A percentile compares a stretch with the other conserved stretches of the same genome.
phyloP scores from a whole-genome alignment of 805 yeast genomes.

The Yamadazyma akitaensis region DNA sequence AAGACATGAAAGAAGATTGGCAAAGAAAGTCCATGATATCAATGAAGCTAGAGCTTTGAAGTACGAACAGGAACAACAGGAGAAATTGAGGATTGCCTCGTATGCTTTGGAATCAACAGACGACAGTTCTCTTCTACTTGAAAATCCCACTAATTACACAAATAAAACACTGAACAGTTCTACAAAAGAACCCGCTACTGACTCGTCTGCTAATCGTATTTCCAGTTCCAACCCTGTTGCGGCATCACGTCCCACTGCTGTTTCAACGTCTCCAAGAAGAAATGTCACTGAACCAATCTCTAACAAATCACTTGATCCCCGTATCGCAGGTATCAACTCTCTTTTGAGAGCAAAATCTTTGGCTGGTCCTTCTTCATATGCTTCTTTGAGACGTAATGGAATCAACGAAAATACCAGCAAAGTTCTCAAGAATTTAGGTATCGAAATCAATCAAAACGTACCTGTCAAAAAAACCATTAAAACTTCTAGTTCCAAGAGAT shows the following conservation, averaged over 20 bases:
- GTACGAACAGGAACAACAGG: conserved; percentile 16
- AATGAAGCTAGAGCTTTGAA: conserved; percentile 21
- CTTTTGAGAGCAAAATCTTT: conserved; percentile 37
- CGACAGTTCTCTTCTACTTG: not conserved
- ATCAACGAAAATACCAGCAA: conserved; percentile 25
- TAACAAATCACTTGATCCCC: conserved; percentile 37
- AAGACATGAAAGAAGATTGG: conserved; percentile 18
- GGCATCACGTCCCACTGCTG: not conserved
- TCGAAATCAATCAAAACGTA: conserved; percentile 20
- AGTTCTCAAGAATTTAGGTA: conserved; percentile 38
- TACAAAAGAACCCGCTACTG: not conserved
- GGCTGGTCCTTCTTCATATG: conserved; percentile 24
- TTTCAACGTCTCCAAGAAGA: conserved; percentile 6
- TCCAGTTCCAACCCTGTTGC: not conserved
- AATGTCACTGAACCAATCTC: conserved; percentile 25
- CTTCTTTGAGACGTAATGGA: conserved; percentile 14
- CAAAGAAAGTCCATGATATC: conserved; percentile 18
- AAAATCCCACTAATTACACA: not conserved
- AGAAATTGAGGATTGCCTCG: conserved; percentile 2
- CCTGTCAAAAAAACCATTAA: conserved; percentile 20
- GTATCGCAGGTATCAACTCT: conserved; percentile 18
- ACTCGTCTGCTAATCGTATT: not conserved
- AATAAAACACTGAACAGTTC: not conserved
- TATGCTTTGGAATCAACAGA: not conserved
- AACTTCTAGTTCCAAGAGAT: conserved; percentile 37